A percentile compares a stretch with the other conserved stretches of the same genome.
Conservation (phyloP, 2,329 filamentous ascomycete genomes). For the Aspergillus sp. region DNA sequence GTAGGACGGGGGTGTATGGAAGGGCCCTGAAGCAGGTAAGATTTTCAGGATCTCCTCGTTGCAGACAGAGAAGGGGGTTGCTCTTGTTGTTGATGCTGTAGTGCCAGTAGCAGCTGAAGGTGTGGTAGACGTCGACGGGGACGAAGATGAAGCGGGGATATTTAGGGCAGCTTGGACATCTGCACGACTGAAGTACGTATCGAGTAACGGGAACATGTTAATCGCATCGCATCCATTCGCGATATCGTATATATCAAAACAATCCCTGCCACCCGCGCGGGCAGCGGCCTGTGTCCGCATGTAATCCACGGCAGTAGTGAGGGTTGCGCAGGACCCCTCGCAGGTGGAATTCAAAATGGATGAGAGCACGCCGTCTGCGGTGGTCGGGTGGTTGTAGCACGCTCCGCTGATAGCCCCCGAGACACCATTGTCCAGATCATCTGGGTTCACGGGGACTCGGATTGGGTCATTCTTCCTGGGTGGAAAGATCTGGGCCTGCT, state of each 20-base stretch:
- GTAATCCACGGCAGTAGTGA: conserved; percentile 27
- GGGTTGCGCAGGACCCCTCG: conserved; percentile 29
- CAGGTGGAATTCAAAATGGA: conserved; percentile 29
- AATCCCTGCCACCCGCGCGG: conserved; percentile 4
- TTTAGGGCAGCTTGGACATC: conserved; percentile 29
- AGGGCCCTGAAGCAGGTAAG: not conserved
- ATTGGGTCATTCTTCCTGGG: conserved; percentile 17
- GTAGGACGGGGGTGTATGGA: conserved; percentile 24
- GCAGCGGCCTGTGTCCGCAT: conserved; percentile 10
- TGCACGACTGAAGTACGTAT: conserved; percentile 25
- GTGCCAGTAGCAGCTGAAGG: too few relatives aligned
- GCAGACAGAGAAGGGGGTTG: conserved; percentile 20
- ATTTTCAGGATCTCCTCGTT: conserved; percentile 22
- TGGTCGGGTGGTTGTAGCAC: conserved; percentile 20
- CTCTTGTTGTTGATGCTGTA: not conserved
- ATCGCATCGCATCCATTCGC: conserved; percentile 22
- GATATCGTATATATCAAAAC: conserved; percentile 31
- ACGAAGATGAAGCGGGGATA: conserved; percentile 8
- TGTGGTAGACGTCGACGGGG: not conserved
- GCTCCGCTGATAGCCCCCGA: conserved; percentile 7
- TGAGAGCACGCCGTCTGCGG: conserved; percentile 14
- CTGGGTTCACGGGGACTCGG: conserved; percentile 24
- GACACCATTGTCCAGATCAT: conserved; percentile 21
- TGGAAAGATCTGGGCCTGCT: conserved; percentile 22
- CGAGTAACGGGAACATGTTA: conserved; percentile 15